These are phyloP conservation scores for Psidium friedrichsthalianum DNA, from an alignment of 345 rosid genomes.

Conservation along the genomic window DNA sequence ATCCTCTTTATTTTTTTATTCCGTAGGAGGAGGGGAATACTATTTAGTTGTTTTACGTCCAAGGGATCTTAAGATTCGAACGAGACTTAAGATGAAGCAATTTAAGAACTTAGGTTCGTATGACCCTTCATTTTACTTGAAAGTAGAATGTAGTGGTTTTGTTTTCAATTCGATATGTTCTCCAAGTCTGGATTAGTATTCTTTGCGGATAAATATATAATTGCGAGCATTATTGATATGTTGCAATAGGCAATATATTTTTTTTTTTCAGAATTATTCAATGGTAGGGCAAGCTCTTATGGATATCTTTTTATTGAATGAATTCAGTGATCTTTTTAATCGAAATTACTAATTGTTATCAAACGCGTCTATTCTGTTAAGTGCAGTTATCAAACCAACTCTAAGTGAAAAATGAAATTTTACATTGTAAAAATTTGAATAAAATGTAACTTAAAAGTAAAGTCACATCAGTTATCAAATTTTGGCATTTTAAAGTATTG, in stretches of 20 bases:
- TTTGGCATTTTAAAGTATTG: neutral
- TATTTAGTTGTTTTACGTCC: too few species aligned
- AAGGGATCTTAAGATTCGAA: too few species aligned
- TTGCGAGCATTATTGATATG: neutral
- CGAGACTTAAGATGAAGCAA: too few species aligned
- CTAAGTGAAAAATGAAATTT: neutral
- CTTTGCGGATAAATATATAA: neutral
- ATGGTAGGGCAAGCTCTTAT: too few species aligned
- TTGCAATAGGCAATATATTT: fast-evolving
- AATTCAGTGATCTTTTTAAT: neutral
- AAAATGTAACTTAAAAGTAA: neutral
- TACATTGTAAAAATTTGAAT: neutral
- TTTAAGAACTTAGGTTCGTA: too few species aligned
- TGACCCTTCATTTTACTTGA: too few species aligned
- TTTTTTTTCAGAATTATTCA: neutral
- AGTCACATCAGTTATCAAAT: neutral
- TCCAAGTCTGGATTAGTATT: neutral
- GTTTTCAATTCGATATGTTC: too few species aligned
- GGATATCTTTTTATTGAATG: neutral
- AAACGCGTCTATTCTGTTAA: neutral
- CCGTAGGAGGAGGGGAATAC: too few species aligned
- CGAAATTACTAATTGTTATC: neutral
- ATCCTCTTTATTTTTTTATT: too few species aligned
- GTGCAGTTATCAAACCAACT: neutral
- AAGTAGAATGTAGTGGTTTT: too few species aligned